A percentile compares a stretch with the other conserved stretches of the same genome.
phyloP scores from a whole-genome alignment of 176 grass and related monocot species.

The Coix lacrymajobi region DNA sequence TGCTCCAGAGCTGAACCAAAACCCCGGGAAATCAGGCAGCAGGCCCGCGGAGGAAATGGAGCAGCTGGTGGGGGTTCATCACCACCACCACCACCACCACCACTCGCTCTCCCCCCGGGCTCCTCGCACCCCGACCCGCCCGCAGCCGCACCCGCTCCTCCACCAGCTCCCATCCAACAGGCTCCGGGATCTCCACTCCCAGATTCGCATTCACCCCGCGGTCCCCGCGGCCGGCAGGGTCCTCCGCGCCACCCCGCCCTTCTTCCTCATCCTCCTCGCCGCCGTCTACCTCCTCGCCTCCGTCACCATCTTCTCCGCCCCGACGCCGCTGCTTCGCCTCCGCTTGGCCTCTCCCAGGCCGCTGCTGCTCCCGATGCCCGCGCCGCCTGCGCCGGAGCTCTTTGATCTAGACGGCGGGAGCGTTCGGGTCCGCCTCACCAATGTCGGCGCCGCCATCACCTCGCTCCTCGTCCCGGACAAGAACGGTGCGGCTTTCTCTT shows the following conservation, averaged over 20 bases:
- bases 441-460: constrained; percentile 71
- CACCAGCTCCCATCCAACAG: constrained; percentile 32
- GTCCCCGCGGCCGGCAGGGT: neutral
- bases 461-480: constrained; percentile 78
- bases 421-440: constrained; percentile 61
- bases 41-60: constrained; percentile 34
- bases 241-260: constrained; percentile 43
- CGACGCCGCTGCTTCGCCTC: constrained; percentile 22
- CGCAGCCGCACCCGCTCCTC: constrained; percentile 12
- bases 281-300: constrained; percentile 58
- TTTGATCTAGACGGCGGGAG: constrained; percentile 65
- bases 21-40: neutral
- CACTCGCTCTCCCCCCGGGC: constrained; percentile 27
- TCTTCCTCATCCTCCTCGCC: constrained; percentile 54
- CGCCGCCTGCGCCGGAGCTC: constrained; percentile 16
- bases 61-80: constrained; percentile 48
- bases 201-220: neutral
- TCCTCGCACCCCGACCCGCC: constrained; percentile 19
- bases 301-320: constrained; percentile 46
- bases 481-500: constrained; percentile 32
- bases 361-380: constrained; percentile 12
- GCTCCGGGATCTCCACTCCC: constrained; percentile 34
- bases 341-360: neutral
- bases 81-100: constrained; percentile 9
- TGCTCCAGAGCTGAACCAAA: neutral